Evolutionary conservation across 2,329 filamentous ascomycete genomes (phyloP), one percentile per base, ranked within the genome.

Genomic region (Coleophoma crateriformis): DNA sequence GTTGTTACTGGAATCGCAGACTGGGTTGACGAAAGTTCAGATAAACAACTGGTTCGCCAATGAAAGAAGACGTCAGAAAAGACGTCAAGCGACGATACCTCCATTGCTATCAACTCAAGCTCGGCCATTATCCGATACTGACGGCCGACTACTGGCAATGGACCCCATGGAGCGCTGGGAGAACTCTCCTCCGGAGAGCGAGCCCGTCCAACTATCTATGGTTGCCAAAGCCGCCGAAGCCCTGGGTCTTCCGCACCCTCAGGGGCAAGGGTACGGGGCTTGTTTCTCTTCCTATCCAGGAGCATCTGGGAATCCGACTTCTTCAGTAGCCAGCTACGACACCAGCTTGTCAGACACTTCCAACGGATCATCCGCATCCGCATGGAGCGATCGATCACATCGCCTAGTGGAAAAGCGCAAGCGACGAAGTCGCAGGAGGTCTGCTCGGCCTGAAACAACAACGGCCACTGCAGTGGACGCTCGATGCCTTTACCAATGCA

Each of bases 1-100:
- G 20, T 19, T 13, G 14, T 15, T 13, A 19, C 15, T 78, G 0
- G 62, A 67, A 11, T 55, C 60, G 4, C 64, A 74, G 51, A 74
- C 74, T 0, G 74, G 73, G 1, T 65, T 77, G 14, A 75, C 68
- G 17, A 64, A 63, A 45, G 71, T 66, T 2, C 71, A 75, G 33
- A 68, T 77, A 3, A 62, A 70, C 19, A 75, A 74, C 46, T 78
- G 74, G 74, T 77, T 78, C 54, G 68, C 73, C 19, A 78, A 78
- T 54, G 73, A 73, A 1, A 66, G 75, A 17, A 68, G 75, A 7
- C 72, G 74, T 1, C 70, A 76, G 63, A n/a, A 48, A 48, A 42
- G 12, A 15, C 37, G 37, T 15, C 10, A 39, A 14, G n/a, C n/a
- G 12, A 19, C 13, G 3, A n/a, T 39, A 12, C 13, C 37, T 14